Evolutionary conservation across 2,329 filamentous ascomycete genomes (phyloP), one percentile per base, ranked within the genome.

Genomic region (Talaromyces marneffei): DNA sequence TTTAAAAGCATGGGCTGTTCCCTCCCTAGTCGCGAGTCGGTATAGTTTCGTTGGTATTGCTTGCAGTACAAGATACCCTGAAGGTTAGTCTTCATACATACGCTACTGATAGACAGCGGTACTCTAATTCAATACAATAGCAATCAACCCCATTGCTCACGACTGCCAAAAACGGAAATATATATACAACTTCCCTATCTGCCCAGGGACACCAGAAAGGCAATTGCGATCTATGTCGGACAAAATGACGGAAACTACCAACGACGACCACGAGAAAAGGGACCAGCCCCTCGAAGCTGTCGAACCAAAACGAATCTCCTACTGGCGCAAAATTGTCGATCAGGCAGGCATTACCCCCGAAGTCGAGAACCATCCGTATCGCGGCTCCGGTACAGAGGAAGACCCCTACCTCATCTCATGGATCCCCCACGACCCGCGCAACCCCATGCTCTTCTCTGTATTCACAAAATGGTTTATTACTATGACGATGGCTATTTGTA

Each of bases 401-500:
- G 76, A 79, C 63, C 78, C 78, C 0, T 79, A 72, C 65, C 68
- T 73, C n/a, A 73, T 80, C 16, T 70, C 75, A 57, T 80, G 73
- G 70, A 74, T 79, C 44, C 72, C 75, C 6, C 66, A 75, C 54
- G 78, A 80, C 59, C 74, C 74, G 9, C 70, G 76, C 31, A 76
- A 80, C 56, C 77, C 78, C 2, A 72, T 78, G 67, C 66, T 68
- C 12, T 75, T 74, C 31, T 61, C 68, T 5, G 50, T 54, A 4
- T 40, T 60, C 25, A 73, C 67, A 67, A 80, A 79, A 70, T 78
- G 77, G 75, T 65, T 66, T 2, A 71, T 78, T 6, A 78, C 77
- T 0, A 48, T 74, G 53, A 53, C 75, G 4, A 73, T 74, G 4
- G 74, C 75, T 8, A 62, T 76, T 40, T 71, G 75, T 12, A 77